Evolutionary conservation across 2,329 filamentous ascomycete species (phyloP), one percentile per base, ranked within the genome.

Genomic region (Pseudogymnoascus sp.): DNA sequence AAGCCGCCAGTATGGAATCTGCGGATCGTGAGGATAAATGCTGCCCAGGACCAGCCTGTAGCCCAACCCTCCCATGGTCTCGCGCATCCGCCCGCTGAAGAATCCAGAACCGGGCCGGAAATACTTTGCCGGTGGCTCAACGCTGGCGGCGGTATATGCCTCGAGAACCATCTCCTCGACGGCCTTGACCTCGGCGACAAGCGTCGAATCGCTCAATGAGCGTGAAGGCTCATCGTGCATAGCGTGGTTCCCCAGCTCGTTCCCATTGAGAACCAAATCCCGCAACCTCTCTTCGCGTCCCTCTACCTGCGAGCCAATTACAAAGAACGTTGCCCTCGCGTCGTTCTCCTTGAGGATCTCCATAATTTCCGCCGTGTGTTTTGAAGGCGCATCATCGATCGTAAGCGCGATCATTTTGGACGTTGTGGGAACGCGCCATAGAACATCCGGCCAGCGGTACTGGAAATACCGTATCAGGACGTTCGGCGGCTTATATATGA

Each of bases 1-100:
- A 59, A 92, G 67, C 65, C 78, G 76, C 66, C 84, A 81, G 69
- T 82, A 86, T 8, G 78, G 78, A 62, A 96, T 87, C 78, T 95
- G 91, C n/a, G 92, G 86, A 75, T 96, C 92, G 75, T 96, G 91
- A 4, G 92, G 92, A 74, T 95, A 96, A 39, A 96, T 86, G 72
- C 86, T 86, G 2, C 92, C 92, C 38, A 96, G 76, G n/a, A 92
- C 87, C 59, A 94, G 78, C 58, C 80, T 78, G 73, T 90, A 92
- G 3, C 86, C 86, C 63, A 91, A 71, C 59, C 75, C 77, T 35
- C 75, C 74, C 6, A 90, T 74, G 36, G 87, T 71, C 35, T 74
- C 73, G 18, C 88, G 79, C 85, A 96, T 92, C 16, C 82, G 73
- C 41, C 78, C 76, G 69, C 82, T 91, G 76, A 96, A 96, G 72